Conservation (phyloP, 345 rosid species). For the Geranium brycei region DNA sequence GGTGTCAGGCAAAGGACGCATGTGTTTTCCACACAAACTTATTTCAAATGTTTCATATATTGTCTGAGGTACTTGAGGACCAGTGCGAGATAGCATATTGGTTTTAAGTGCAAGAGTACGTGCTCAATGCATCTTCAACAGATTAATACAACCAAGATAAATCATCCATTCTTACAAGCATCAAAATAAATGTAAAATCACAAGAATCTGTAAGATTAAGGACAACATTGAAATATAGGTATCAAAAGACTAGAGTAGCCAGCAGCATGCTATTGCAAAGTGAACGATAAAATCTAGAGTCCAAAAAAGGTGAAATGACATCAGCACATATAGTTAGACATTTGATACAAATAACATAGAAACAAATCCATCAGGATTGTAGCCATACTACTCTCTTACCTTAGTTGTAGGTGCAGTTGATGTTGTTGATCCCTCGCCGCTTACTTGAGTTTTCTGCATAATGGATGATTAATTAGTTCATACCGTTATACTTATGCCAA, state of each 20-base stretch:
- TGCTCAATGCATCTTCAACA: too few species aligned
- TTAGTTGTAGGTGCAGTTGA: constrained; percentile 35
- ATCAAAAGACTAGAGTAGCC: not conserved
- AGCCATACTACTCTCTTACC: constrained; percentile 17
- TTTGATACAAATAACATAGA: not conserved
- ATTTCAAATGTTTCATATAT: too few species aligned
- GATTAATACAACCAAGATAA: too few species aligned
- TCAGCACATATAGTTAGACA: not conserved
- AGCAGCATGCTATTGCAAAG: not conserved
- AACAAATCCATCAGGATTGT: not conserved
- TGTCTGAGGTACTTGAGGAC: too few species aligned
- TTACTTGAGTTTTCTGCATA: too few species aligned
- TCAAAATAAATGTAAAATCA: not conserved
- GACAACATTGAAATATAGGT: not conserved
- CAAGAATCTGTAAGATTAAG: not conserved
- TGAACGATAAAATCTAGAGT: not conserved
- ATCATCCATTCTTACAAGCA: not conserved
- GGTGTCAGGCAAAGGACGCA: too few species aligned
- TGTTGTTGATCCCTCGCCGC: constrained; percentile 38
- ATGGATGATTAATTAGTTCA: too few species aligned
- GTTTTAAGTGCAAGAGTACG: too few species aligned
- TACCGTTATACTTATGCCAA: too few species aligned
- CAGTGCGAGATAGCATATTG: too few species aligned
- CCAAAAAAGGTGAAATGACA: not conserved
- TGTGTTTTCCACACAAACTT: too few species aligned